Evolutionary conservation across 2,329 filamentous ascomycete genomes (phyloP).

Genomic region (Alternaria viburni): DNA sequence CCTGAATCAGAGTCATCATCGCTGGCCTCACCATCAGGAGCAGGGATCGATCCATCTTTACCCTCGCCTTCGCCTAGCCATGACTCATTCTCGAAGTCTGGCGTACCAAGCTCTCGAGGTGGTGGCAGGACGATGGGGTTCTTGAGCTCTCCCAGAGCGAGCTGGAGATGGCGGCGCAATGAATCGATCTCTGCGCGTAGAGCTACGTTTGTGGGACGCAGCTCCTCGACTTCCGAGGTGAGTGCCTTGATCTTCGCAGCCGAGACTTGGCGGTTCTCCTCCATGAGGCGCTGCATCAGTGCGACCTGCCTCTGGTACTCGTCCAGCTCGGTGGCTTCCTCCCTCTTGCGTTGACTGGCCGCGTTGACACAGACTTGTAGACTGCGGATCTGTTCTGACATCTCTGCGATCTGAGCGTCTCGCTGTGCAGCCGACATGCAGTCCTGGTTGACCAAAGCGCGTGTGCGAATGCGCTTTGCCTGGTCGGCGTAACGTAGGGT

Average conservation of each 20-base stretch:
- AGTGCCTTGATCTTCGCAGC: constrained; percentile 93
- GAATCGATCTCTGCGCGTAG: constrained; percentile 78
- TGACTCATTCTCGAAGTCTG: constrained; percentile 42
- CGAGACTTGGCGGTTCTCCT: constrained; percentile 86
- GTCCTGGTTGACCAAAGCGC: constrained; percentile 94
- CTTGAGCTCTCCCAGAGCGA: constrained; percentile 84
- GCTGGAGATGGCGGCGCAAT: constrained; percentile 81
- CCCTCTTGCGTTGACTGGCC: constrained; percentile 71
- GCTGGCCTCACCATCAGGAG: constrained; percentile 44
- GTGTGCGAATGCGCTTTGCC: constrained; percentile 94
- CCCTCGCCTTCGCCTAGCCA: constrained; percentile 36
- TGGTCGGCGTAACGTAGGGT: constrained; percentile 97
- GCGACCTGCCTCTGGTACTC: constrained; percentile 92
- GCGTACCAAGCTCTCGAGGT: constrained; percentile 33
- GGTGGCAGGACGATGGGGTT: constrained; percentile 78
- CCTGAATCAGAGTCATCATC: constrained; percentile 54
- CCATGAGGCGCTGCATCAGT: constrained; percentile 93
- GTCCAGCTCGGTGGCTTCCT: constrained; percentile 84
- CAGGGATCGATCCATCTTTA: constrained; percentile 28
- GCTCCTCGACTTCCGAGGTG: constrained; percentile 58
- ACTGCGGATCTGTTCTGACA: constrained; percentile 91
- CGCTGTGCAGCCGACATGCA: constrained; percentile 89
- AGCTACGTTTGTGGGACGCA: constrained; percentile 62
- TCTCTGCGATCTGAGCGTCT: constrained; percentile 90
- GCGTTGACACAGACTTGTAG: constrained; percentile 76